Percentiles rank a stretch among this genome's conserved stretches.
These are phyloP conservation scores for Phenoliferia sp. DNA, from an alignment of 1,284 basidiomycete genomes.

Conservation along the genomic window DNA sequence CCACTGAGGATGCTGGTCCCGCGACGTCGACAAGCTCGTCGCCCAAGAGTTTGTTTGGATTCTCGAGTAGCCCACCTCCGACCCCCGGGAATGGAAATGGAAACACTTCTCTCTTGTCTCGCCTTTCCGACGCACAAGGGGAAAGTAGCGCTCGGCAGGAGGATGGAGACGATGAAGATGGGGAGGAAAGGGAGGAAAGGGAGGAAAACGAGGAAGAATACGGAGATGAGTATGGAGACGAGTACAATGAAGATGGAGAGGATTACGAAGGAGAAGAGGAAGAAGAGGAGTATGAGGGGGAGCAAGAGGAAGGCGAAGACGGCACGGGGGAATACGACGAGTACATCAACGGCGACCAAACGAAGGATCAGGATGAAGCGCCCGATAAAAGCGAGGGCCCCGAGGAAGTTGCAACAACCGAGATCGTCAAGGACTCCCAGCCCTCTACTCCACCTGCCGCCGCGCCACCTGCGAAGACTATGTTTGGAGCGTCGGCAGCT, in stretches of 20 bases:
- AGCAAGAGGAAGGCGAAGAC: slow-evolving; percentile 11
- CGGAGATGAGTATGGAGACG: not conserved
- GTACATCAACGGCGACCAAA: not conserved
- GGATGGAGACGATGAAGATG: slow-evolving; percentile 9
- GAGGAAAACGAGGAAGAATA: slow-evolving; percentile 7
- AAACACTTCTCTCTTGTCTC: not conserved
- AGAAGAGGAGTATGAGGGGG: slow-evolving; percentile 6
- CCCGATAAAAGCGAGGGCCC: not conserved
- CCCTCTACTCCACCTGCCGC: not conserved
- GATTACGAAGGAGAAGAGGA: slow-evolving; percentile 4
- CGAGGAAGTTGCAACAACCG: not conserved
- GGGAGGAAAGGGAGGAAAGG: slow-evolving; percentile 3
- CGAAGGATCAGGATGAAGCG: not conserved
- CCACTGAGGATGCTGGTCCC: not conserved
- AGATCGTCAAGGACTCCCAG: not conserved
- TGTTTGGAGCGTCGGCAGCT: not conserved
- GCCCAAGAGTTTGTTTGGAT: slow-evolving; percentile 30
- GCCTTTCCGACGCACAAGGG: too few relatives aligned
- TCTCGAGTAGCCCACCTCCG: slow-evolving; percentile 23
- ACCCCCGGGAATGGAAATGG: not conserved
- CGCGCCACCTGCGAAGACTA: not conserved
- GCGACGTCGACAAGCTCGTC: not conserved
- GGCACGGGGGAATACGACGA: slow-evolving; percentile 6
- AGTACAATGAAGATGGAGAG: not conserved
- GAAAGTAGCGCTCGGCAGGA: slow-evolving; percentile 2